Evolutionary conservation across 164 flowering plant genomes (phyloP).

Genomic region (Berberis vulgaris): DNA sequence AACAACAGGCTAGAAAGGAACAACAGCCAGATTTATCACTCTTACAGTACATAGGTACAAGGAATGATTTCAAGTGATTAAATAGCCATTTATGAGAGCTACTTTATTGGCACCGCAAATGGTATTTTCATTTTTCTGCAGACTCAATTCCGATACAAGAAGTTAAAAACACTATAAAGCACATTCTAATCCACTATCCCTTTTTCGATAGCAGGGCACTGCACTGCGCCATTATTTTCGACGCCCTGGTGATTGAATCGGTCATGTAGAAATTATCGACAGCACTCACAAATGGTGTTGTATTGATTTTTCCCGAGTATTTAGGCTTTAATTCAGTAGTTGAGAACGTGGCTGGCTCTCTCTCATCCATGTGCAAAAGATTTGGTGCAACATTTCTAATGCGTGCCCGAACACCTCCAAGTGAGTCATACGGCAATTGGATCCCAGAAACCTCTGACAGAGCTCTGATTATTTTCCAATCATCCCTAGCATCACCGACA

Average conservation of each 20-base stretch:
- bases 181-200: conserved; percentile 22
- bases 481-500: conserved; percentile 97
- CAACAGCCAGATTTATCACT: too few relatives aligned
- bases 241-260: conserved; percentile 90
- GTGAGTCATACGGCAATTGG: conserved; percentile 54
- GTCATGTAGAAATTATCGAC: conserved; percentile 96
- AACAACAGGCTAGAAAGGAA: too few relatives aligned
- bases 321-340: conserved; percentile 42
- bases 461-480: conserved; percentile 94
- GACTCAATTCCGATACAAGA: background rate
- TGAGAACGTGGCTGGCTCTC: conserved; percentile 52
- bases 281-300: conserved; percentile 34
- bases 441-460: conserved; percentile 82
- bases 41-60: too few relatives aligned
- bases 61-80: too few relatives aligned
- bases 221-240: conserved; percentile 99
- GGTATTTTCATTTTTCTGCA: too few relatives aligned
- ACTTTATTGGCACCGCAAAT: too few relatives aligned
- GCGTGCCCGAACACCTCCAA: conserved; percentile 49
- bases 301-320: conserved; percentile 23
- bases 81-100: too few relatives aligned
- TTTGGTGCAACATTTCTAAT: conserved; percentile 80
- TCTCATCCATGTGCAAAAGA: conserved; percentile 60
- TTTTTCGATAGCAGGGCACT: conserved; percentile 52
- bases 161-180: conserved; percentile 11